Conservation (phyloP, 2,329 filamentous ascomycete species). For the Periconia sp. region DNA sequence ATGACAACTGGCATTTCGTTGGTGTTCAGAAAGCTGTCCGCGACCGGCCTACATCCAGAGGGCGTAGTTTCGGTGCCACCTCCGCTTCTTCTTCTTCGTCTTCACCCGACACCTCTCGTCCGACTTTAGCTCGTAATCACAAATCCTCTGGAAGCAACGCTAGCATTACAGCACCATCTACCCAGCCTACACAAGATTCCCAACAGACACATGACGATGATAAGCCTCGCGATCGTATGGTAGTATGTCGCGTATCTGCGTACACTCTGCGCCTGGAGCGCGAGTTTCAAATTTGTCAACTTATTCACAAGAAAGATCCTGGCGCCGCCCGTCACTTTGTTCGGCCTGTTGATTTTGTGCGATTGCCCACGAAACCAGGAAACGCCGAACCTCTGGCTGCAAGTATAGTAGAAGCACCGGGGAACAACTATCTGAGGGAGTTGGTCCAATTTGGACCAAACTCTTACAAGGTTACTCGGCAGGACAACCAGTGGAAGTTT, state of each 20-base stretch:
- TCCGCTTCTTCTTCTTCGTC: slow-evolving; percentile 25
- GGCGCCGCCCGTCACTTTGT: slow-evolving; percentile 74
- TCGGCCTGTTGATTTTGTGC: slow-evolving; percentile 76
- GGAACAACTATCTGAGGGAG: slow-evolving; percentile 70
- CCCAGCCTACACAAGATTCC: slow-evolving; percentile 38
- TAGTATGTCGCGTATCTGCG: slow-evolving; percentile 80
- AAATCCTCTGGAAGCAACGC: slow-evolving; percentile 40
- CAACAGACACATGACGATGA: slow-evolving; percentile 52
- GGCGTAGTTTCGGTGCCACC: slow-evolving; percentile 26
- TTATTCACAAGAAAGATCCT: slow-evolving; percentile 70
- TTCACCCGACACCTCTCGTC: slow-evolving; percentile 34
- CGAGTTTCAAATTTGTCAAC: slow-evolving; percentile 80
- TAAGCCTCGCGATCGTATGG: slow-evolving; percentile 50
- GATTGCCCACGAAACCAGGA: slow-evolving; percentile 66
- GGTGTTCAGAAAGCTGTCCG: slow-evolving; percentile 35
- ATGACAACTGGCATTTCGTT: slow-evolving; percentile 78
- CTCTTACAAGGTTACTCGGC: slow-evolving; percentile 37
- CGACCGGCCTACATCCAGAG: slow-evolving; percentile 26
- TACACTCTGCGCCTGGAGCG: slow-evolving; percentile 83
- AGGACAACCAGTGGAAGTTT: slow-evolving; percentile 18
- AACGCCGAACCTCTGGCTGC: slow-evolving; percentile 73
- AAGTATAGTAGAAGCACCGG: slow-evolving; percentile 78
- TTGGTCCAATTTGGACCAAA: slow-evolving; percentile 75
- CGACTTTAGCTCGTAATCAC: slow-evolving; percentile 28
- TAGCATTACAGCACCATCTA: slow-evolving; percentile 26